Conservation (phyloP, 805 yeast genomes). For the Kodamaea neixiangensis region DNA sequence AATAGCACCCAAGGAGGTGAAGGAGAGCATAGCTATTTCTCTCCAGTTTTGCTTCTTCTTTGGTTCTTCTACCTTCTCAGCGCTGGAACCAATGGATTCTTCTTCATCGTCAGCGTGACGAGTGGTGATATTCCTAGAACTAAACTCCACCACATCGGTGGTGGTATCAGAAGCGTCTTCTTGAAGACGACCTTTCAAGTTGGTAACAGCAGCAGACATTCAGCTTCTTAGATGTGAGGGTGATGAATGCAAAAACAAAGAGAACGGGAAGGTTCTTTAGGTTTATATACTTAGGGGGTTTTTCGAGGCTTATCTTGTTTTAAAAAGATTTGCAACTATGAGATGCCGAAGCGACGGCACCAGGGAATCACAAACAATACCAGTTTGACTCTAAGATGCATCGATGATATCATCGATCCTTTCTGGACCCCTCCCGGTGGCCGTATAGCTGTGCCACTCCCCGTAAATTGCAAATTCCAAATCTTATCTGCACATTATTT, state of each 20-base stretch:
- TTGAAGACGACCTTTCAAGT: constrained; percentile 9
- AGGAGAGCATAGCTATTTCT: constrained; percentile 31
- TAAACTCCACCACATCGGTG: constrained; percentile 4
- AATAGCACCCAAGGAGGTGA: constrained; percentile 59
- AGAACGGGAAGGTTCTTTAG: background rate
- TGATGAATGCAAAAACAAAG: background rate
- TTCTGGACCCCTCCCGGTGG: background rate
- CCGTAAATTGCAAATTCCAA: background rate
- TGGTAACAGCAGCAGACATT: constrained; percentile 5
- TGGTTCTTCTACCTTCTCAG: background rate
- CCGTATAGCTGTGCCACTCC: background rate
- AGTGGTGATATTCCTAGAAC: background rate
- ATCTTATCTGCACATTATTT: background rate
- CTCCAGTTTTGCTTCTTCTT: constrained; percentile 19
- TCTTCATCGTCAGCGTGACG: constrained; percentile 14
- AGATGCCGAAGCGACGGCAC: background rate
- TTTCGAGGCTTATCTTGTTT: background rate
- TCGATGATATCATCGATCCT: background rate
- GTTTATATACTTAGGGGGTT: background rate
- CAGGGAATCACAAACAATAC: background rate
- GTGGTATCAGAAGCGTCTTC: constrained; percentile 7
- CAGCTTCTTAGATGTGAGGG: background rate
- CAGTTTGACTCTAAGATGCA: background rate
- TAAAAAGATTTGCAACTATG: background rate
- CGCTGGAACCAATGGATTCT: constrained; percentile 11